Evolutionary conservation across 2,329 filamentous ascomycete species (phyloP).

Genomic region (Acarospora socialis): DNA sequence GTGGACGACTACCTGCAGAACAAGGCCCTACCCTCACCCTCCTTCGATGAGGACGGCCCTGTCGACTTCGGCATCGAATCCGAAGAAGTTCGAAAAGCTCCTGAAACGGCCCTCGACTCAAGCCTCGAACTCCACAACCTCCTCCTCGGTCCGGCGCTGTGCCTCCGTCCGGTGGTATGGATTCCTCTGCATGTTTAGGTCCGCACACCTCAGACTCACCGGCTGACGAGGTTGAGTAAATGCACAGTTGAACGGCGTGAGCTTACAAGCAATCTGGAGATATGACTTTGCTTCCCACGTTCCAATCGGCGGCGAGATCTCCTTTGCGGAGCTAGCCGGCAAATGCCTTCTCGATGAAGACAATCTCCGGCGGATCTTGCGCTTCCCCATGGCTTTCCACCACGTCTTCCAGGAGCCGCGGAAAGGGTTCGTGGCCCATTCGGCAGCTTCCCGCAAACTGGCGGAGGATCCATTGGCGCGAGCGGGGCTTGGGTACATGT

Average conservation of each 20-base stretch:
- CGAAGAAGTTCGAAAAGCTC: no score
- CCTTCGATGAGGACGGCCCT: slow-evolving; percentile 7
- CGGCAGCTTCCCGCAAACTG: slow-evolving; percentile 8
- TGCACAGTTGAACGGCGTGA: slow-evolving; percentile 7
- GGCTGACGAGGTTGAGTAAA: neutral
- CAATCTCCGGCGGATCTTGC: slow-evolving; percentile 11
- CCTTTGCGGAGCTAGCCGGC: slow-evolving; percentile 9
- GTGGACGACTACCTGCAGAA: slow-evolving; percentile 6
- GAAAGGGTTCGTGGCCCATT: slow-evolving; percentile 10
- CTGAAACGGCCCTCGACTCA: no score
- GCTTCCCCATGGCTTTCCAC: slow-evolving; percentile 11
- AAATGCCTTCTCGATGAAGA: slow-evolving; percentile 7
- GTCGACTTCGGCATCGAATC: slow-evolving; percentile 5
- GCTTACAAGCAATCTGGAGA: slow-evolving; percentile 10
- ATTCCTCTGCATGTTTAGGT: no score
- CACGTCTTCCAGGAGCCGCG: slow-evolving; percentile 9
- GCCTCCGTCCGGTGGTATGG: no score
- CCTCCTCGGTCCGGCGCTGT: no score
- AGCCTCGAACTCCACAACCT: no score
- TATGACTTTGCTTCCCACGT: slow-evolving; percentile 11
- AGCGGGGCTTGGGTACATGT: slow-evolving; percentile 5
- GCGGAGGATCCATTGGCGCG: slow-evolving; percentile 1
- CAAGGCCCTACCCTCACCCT: slow-evolving; percentile 4
- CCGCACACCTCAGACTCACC: slow-evolving; percentile 1
- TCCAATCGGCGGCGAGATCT: slow-evolving; percentile 9